Percentiles rank a stretch among this genome's conserved stretches.
Evolutionary conservation across 345 rosid genomes (phyloP).

Genomic region (Brassica incana): DNA sequence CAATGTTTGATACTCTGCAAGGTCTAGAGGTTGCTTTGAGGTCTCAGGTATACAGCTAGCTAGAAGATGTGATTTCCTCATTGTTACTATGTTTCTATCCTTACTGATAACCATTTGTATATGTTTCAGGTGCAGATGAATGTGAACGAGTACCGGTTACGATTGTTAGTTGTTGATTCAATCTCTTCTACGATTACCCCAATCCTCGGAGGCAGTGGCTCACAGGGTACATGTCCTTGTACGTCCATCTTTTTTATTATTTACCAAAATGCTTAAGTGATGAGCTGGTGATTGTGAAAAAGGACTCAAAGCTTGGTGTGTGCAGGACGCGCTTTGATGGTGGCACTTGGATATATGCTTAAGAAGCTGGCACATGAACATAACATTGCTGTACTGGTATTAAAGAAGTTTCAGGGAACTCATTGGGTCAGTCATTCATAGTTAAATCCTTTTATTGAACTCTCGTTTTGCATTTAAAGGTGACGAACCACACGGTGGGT

Average conservation of each 20-base stretch:
- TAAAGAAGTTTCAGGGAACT: conserved; percentile 8
- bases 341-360: conserved; percentile 65
- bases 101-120: conserved; percentile 1
- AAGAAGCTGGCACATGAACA: conserved; percentile 82
- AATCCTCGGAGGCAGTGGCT: conserved; percentile 64
- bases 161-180: conserved; percentile 69
- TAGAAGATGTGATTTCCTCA: conserved; percentile 11
- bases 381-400: conserved; percentile 63
- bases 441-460: not conserved
- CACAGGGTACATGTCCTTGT: conserved; percentile 58
- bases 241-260: conserved; percentile 21
- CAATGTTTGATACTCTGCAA: conserved; percentile 61
- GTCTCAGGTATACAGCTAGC: conserved; percentile 54
- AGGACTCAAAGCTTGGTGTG: conserved; percentile 9
- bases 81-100: conserved; percentile 7
- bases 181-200: conserved; percentile 76
- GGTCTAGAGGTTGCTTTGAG: conserved; percentile 49
- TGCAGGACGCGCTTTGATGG: conserved; percentile 78
- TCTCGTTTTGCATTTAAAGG: conserved; percentile 45
- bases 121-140: conserved; percentile 40
- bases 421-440: not conserved
- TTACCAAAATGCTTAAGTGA: not conserved
- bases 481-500: conserved; percentile 80
- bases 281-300: not conserved
- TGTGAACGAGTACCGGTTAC: conserved; percentile 38